Percentiles rank a stretch among this genome's conserved stretches.
Evolutionary conservation across 805 yeast species (phyloP).

Genomic region (Lachancea kluyveri): DNA sequence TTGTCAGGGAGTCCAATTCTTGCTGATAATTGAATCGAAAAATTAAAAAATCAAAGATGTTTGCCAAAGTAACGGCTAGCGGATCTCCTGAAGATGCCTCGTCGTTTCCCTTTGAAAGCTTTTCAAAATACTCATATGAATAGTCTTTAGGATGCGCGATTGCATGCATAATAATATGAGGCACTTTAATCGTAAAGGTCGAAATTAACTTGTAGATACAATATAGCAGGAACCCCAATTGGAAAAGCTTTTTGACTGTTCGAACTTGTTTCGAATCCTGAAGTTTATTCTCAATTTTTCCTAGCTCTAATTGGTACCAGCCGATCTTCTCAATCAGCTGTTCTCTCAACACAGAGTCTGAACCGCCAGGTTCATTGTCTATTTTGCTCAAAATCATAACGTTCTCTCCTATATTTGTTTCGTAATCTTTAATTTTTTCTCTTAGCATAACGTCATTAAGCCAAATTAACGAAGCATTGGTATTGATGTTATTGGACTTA

Average conservation of each 20-base stretch:
- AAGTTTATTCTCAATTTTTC: slow-evolving; percentile 14
- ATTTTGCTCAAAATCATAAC: slow-evolving; percentile 12
- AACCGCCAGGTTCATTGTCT: slow-evolving; percentile 13
- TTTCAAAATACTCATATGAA: slow-evolving; percentile 14
- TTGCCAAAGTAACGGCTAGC: slow-evolving; percentile 33
- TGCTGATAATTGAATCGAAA: slow-evolving; percentile 29
- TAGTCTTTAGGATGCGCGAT: slow-evolving; percentile 16
- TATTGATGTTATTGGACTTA: slow-evolving; percentile 8
- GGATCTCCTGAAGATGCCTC: slow-evolving; percentile 30
- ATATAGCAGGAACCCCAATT: slow-evolving; percentile 27
- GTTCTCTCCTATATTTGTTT: slow-evolving; percentile 16
- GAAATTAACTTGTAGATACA: slow-evolving; percentile 33
- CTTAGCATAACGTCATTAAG: slow-evolving; percentile 16
- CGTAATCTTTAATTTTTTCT: slow-evolving; percentile 16
- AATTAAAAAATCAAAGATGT: slow-evolving; percentile 28
- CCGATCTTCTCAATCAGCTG: slow-evolving; percentile 23
- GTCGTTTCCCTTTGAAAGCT: slow-evolving; percentile 10
- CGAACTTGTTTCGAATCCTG: slow-evolving; percentile 14
- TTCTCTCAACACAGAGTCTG: slow-evolving; percentile 9
- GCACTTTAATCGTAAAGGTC: slow-evolving; percentile 25
- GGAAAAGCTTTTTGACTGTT: slow-evolving; percentile 16
- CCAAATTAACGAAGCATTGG: slow-evolving; percentile 18
- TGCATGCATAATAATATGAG: slow-evolving; percentile 19
- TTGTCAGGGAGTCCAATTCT: slow-evolving; percentile 33
- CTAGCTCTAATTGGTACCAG: slow-evolving; percentile 23